Conservation (phyloP, 1,284 basidiomycete genomes). For the Marasmius tenuissimus region DNA sequence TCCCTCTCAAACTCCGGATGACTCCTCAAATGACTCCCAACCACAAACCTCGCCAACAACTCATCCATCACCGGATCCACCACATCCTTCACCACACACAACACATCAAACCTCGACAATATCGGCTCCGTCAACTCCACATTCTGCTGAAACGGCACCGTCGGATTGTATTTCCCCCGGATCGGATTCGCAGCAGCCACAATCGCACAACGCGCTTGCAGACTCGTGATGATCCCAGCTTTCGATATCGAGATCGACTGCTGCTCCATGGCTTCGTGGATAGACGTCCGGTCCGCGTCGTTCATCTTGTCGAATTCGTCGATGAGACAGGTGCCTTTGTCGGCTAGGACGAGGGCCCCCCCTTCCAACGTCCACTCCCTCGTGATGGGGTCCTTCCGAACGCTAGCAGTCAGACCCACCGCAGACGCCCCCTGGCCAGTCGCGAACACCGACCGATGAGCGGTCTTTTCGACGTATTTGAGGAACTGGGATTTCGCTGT, state of each 20-base stretch:
- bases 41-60: slow-evolving; percentile 94
- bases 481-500: slow-evolving; percentile 99
- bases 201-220: slow-evolving; percentile 97
- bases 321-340: slow-evolving; percentile 98
- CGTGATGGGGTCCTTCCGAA: slow-evolving; percentile 96
- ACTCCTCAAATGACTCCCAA: slow-evolving; percentile 91
- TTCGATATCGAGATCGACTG: slow-evolving; percentile 99
- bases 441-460: slow-evolving; percentile 96
- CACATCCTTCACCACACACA: slow-evolving; percentile 97
- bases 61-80: slow-evolving; percentile 98
- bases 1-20: slow-evolving; percentile 92
- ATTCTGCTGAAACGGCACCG: slow-evolving; percentile 97
- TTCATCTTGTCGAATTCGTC: slow-evolving; percentile 99
- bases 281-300: slow-evolving; percentile 94
- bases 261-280: slow-evolving; percentile 99
- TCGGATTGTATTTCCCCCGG: slow-evolving; percentile 95
- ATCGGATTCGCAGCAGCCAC: slow-evolving; percentile 98
- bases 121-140: slow-evolving; percentile 99
- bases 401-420: slow-evolving; percentile 97
- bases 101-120: slow-evolving; percentile 96
- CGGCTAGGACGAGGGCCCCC: slow-evolving; percentile 94
- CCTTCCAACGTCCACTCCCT: slow-evolving; percentile 99
- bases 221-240: slow-evolving; percentile 95
- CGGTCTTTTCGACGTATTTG: slow-evolving; percentile 99
- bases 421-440: slow-evolving; percentile 98